A percentile compares a stretch with the other conserved stretches of the same genome.
Evolutionary conservation across 2,329 filamentous ascomycete species (phyloP).

Genomic region (Diplodia intermedia): DNA sequence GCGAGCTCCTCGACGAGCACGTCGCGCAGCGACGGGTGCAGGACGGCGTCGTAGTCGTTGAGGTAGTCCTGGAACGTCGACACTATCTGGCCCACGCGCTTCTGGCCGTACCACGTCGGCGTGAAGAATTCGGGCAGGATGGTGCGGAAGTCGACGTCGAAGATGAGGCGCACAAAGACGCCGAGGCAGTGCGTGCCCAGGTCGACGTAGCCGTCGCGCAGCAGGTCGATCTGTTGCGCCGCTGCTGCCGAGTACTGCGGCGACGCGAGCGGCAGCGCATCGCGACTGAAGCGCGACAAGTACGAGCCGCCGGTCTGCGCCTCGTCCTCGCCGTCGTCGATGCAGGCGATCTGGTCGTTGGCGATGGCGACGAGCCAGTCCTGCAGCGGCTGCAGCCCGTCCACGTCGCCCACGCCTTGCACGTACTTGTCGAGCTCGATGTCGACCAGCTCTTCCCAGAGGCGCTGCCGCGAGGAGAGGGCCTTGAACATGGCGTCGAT

Average conservation of each 20-base stretch:
- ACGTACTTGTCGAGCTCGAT: constrained; percentile 80
- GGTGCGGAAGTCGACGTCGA: constrained; percentile 83
- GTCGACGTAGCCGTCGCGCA: constrained; percentile 94
- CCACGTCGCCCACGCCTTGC: constrained; percentile 62
- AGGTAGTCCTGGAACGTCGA: constrained; percentile 97
- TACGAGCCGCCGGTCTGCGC: constrained; percentile 71
- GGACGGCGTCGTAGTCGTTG: constrained; percentile 79
- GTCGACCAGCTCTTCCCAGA: constrained; percentile 88
- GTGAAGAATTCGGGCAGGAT: constrained; percentile 93
- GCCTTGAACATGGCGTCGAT: constrained; percentile 95
- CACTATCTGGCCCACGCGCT: constrained; percentile 90
- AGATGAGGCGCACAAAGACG: constrained; percentile 85
- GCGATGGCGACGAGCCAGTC: constrained; percentile 97
- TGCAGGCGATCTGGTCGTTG: constrained; percentile 98
- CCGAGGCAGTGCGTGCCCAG: constrained; percentile 91
- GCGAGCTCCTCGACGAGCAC: constrained; percentile 93
- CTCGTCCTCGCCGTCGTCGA: constrained; percentile 75
- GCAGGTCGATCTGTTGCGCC: constrained; percentile 72
- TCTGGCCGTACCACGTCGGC: constrained; percentile 82
- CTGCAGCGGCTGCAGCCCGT: constrained; percentile 74
- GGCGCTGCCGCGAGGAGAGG: constrained; percentile 79
- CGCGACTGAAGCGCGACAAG: constrained; percentile 82
- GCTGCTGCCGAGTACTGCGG: constrained; percentile 77
- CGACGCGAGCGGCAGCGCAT: constrained; percentile 81
- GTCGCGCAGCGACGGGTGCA: constrained; percentile 86